Percentiles rank a stretch among this genome's conserved stretches.
These are phyloP conservation scores for Rubroshorea leprosula DNA, from an alignment of 345 rosid species.

Conservation along the genomic window DNA sequence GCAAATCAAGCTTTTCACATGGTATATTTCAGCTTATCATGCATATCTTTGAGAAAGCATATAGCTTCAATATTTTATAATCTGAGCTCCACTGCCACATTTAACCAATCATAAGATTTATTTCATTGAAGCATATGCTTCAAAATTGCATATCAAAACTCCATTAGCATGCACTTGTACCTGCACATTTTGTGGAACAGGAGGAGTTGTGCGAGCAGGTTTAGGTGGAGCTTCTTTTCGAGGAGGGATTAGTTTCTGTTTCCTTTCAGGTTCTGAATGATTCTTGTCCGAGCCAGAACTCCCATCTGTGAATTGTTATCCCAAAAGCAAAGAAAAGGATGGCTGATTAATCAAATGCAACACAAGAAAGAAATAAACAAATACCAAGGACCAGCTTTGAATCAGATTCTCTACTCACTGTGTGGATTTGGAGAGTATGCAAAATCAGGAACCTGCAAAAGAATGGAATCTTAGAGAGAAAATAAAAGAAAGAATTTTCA, in stretches of 20 bases:
- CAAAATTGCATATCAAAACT: no score
- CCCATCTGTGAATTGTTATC: constrained; percentile 43
- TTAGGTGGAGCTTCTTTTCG: constrained; percentile 52
- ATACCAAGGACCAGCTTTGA: constrained; percentile 23
- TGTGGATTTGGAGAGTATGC: constrained; percentile 63
- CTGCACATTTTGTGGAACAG: constrained; percentile 51
- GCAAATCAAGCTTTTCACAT: background rate
- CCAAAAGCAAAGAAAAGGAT: constrained; percentile 2
- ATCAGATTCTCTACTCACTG: constrained; percentile 53
- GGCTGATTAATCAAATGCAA: constrained; percentile 5
- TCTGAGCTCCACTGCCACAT: no score
- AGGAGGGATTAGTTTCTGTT: constrained; percentile 38
- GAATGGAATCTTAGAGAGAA: constrained; percentile 31
- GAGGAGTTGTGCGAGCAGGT: constrained; percentile 44
- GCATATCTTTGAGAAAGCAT: background rate
- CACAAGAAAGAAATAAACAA: constrained; percentile 14
- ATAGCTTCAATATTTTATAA: no score
- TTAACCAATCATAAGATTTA: no score
- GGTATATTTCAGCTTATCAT: background rate
- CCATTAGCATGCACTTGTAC: constrained; percentile 18
- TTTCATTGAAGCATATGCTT: no score
- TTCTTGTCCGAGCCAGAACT: constrained; percentile 70
- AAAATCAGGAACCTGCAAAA: constrained; percentile 55
- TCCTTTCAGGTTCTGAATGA: constrained; percentile 64
- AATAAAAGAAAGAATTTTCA: constrained; percentile 14